Evolutionary conservation across 768 basidiomycete genomes (phyloP).

Genomic region (Fibroporia radiculosa): DNA sequence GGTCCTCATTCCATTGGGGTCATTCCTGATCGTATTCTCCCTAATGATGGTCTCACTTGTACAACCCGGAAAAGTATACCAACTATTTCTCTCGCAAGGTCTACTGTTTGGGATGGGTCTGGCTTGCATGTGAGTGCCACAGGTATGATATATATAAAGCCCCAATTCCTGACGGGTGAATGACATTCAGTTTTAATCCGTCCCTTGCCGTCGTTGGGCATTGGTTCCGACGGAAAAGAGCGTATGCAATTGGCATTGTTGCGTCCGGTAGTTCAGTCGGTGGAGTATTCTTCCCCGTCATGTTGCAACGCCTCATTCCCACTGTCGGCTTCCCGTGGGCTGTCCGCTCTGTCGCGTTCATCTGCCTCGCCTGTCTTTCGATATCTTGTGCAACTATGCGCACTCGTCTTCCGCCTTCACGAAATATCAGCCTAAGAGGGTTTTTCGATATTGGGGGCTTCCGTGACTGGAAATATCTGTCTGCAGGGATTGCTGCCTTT

Average conservation of each 20-base stretch:
- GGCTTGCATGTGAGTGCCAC: constrained; percentile 16
- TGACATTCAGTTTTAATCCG: constrained; percentile 23
- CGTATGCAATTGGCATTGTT: constrained; percentile 30
- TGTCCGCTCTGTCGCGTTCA: constrained; percentile 22
- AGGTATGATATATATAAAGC: background rate
- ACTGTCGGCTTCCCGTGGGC: constrained; percentile 24
- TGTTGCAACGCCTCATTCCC: constrained; percentile 37
- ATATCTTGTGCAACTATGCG: constrained; percentile 21
- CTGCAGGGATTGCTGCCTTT: constrained; percentile 15
- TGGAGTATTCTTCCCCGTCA: constrained; percentile 43
- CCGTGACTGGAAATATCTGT: constrained; percentile 16
- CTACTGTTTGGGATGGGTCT: constrained; percentile 23
- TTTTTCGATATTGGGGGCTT: constrained; percentile 23
- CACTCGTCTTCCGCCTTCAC: constrained; percentile 19
- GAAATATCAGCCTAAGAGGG: constrained; percentile 14
- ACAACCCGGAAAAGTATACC: constrained; percentile 19
- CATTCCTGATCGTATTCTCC: constrained; percentile 17
- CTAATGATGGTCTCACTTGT: constrained; percentile 22
- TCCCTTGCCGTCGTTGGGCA: constrained; percentile 25
- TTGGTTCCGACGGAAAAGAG: constrained; percentile 28
- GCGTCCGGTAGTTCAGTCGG: constrained; percentile 35
- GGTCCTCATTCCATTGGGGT: constrained; percentile 17
- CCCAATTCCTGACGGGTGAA: background rate
- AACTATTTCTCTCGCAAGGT: constrained; percentile 25
- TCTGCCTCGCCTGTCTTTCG: constrained; percentile 19